Evolutionary conservation across 352 stramenopile species (phyloP).

Genomic region (Globisporangium iwayamae): DNA sequence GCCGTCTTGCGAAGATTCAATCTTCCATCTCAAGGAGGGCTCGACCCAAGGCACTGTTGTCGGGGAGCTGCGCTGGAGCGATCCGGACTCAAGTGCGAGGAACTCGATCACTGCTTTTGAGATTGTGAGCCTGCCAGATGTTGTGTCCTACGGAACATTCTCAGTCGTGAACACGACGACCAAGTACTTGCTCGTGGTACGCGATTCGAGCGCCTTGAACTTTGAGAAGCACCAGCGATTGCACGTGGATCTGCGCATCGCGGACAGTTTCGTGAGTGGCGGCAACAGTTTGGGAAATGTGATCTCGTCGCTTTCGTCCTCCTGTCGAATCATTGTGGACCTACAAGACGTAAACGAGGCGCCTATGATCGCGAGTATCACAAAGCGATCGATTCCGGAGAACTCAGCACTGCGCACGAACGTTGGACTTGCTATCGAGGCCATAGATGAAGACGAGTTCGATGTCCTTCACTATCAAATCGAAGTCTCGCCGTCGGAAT

Average conservation of each 20-base stretch:
- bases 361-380: constrained; percentile 23
- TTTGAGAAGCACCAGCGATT: constrained; percentile 2
- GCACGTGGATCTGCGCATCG: constrained; percentile 9
- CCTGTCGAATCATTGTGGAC: constrained; percentile 30
- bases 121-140: constrained; percentile 19
- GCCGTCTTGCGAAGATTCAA: constrained; percentile 19
- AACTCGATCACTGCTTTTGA: constrained; percentile 52
- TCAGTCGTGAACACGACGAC: not conserved
- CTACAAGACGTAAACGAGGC: constrained; percentile 48
- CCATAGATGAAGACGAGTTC: constrained; percentile 6
- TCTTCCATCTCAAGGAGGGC: constrained; percentile 25
- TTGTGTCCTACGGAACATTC: constrained; percentile 13
- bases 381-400: constrained; percentile 29
- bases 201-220: not conserved
- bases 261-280: constrained; percentile 10
- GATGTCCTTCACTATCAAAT: constrained; percentile 4
- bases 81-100: constrained; percentile 29
- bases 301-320: constrained; percentile 38
- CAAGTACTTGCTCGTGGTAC: not conserved
- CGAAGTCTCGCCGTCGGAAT: not conserved
- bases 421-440: constrained; percentile 8
- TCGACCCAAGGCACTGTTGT: constrained; percentile 19
- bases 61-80: constrained; percentile 31
- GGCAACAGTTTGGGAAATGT: constrained; percentile 1
- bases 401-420: constrained; percentile 23